phyloP scores from a whole-genome alignment of 2,329 filamentous ascomycete genomes.

The Trichophyton schoenleinii region DNA sequence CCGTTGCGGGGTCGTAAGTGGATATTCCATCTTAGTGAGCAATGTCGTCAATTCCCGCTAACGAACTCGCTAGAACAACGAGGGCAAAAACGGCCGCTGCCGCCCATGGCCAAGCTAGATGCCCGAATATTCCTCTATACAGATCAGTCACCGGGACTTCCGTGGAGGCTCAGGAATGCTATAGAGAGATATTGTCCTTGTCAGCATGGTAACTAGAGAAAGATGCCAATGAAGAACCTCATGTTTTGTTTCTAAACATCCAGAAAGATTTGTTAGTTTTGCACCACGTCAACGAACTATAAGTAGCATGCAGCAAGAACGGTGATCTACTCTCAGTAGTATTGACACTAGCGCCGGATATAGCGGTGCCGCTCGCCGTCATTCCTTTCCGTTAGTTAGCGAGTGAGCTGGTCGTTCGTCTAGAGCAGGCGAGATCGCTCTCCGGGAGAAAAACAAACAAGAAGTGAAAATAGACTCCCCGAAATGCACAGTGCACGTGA shows the following conservation, averaged over 20 bases:
- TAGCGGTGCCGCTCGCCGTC: not conserved
- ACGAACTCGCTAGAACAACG: not conserved
- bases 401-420: too few species aligned
- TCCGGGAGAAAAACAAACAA: not conserved
- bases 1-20: not conserved
- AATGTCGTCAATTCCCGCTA: not conserved
- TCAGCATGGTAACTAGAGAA: too few species aligned
- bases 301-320: too few species aligned
- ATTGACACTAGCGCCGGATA: not conserved
- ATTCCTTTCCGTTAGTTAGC: too few species aligned
- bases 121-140: not conserved
- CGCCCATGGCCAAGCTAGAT: slow-evolving; percentile 2
- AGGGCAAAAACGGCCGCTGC: not conserved
- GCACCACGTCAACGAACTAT: not conserved
- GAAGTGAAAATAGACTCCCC: not conserved
- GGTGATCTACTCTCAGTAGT: too few species aligned
- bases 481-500: not conserved
- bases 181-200: not conserved
- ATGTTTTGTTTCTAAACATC: not conserved
- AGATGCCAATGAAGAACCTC: not conserved
- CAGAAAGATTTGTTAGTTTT: not conserved
- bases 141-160: not conserved
- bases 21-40: not conserved
- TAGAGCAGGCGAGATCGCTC: too few species aligned
- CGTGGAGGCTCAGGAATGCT: not conserved